Base-by-base conservation (phyloP, 169 alveolate genomes). In the Plasmodium gonderi region DNA sequence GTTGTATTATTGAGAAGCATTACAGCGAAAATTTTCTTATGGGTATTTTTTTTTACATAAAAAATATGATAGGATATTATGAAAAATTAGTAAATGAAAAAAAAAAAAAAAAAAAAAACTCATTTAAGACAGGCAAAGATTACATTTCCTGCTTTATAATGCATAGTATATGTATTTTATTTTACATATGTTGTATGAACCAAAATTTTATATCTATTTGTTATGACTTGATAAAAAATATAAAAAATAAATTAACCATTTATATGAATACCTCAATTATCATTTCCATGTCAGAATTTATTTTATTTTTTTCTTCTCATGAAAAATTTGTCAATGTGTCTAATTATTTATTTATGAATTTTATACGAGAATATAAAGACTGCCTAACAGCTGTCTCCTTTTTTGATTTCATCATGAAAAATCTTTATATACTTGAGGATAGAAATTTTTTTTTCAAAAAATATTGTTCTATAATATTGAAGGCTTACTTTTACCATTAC, bases 351-450 rank as follows among this genome's bases (percentile, higher is more conserved):
- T 33, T 42, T 68, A 67, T 54, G 42, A 23, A 9, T 17, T 42
- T 81, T 14, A 38, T 49, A 45, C 49, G n/a, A 31, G 91, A 81
- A 81, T 81, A 45, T 68, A 81, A 68, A 81, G 60, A 23, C 60
- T 67, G 60, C 76, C 76, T 81, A 45, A 36, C 54, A 68, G 91
- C 91, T 26, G 60, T 81, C 1, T 5, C 91, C 31, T 81, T 81
- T 29, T 81, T 81, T 81, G 81, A 81, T 69, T 81, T 81, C 76
- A 68, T 81, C 31, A 81, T 67, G 75, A 81, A 74, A 38, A 68
- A 81, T 44, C 11, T 67, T 26, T 36, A 68, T 31, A 68, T 81
- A 14, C 81, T 81, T 26, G 51, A 81, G 3, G 23, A 68, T 23
- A 68, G 74, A 40, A 81, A 26, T 33, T 81, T 81, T 47, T 81